Conservation (phyloP, 129 eudicot genomes). For the Escallonia herrerae region DNA sequence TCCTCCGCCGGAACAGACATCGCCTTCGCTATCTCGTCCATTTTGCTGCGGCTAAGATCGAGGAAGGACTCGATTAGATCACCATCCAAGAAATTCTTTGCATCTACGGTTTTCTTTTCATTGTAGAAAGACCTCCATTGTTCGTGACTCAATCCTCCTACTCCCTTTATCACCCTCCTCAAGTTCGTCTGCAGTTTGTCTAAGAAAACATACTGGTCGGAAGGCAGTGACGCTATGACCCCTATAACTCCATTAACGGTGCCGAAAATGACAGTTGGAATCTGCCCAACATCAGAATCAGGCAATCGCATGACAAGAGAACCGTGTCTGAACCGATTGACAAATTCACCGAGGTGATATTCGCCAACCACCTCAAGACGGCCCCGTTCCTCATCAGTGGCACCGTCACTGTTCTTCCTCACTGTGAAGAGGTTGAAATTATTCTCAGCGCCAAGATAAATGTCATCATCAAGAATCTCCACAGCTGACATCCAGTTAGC, state of each 20-base stretch:
- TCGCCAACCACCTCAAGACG: conserved; percentile 95
- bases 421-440: conserved; percentile 89
- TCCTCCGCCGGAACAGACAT: conserved; percentile 88
- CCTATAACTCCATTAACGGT: conserved; percentile 92
- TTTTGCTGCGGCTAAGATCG: conserved; percentile 67
- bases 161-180: conserved; percentile 85
- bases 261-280: conserved; percentile 81
- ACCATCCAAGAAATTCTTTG: conserved; percentile 81
- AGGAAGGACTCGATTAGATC: conserved; percentile 94
- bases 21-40: conserved; percentile 72
- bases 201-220: conserved; percentile 68
- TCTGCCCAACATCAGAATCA: conserved; percentile 86
- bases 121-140: conserved; percentile 94
- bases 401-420: conserved; percentile 91
- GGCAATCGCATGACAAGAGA: conserved; percentile 94
- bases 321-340: conserved; percentile 84
- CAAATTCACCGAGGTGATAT: conserved; percentile 92
- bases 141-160: conserved; percentile 93
- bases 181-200: conserved; percentile 81
- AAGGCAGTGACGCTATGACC: conserved; percentile 90
- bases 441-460: conserved; percentile 90
- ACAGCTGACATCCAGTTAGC: conserved; percentile 99
- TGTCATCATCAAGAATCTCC: conserved; percentile 84
- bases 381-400: conserved; percentile 94
- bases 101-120: conserved; percentile 88